Evolutionary conservation across 345 rosid species (phyloP), one percentile per base, ranked within the genome.

Genomic region (Brassica juncea): DNA sequence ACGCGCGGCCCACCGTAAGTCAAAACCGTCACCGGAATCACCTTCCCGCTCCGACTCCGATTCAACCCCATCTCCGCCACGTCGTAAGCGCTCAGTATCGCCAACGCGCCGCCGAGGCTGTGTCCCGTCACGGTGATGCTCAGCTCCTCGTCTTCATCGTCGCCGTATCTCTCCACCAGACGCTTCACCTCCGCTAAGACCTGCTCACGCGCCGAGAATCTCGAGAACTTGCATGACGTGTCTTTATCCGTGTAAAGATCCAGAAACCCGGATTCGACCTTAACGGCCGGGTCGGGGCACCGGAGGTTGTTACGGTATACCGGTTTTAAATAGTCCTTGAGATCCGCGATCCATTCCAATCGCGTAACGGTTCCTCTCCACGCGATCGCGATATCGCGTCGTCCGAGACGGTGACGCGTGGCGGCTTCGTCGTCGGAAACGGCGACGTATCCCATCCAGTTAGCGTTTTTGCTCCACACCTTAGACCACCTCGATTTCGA

Each of bases 391-490:
- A 94, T 86, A 77, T 94, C 97, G 0, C 97, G 89, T 16, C 97
- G 93, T 49, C 97, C 97, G 8, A 94, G 77, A 2, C 79, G 85
- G 68, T 67, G 66, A 0, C 87, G 57, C 0, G 83, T 80, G 0
- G 84, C 82, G 0, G 84, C 82, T 31, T 88, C 88, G 19, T 88
- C 91, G 67, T 88, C 75, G 0, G 98, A 92, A 4, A 92, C 93
- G 4, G 97, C 91, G 49, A 89, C 90, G 81, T 90, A 92, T 19
- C 96, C 98, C 52, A 92, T 90, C 97, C 98, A 94, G 71, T 90
- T 90, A 5, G 96, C 98, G 76, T 85, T 84, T 76, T 77, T 84
- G 86, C 96, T 90, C 98, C 97, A 91, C 8, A 91, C 86, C 28
- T 90, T 94, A 0, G 94, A 96, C 97, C 95, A 91, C 12, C 95